phyloP scores from a whole-genome alignment of 2,329 filamentous ascomycete species.

The Calycina marina region DNA sequence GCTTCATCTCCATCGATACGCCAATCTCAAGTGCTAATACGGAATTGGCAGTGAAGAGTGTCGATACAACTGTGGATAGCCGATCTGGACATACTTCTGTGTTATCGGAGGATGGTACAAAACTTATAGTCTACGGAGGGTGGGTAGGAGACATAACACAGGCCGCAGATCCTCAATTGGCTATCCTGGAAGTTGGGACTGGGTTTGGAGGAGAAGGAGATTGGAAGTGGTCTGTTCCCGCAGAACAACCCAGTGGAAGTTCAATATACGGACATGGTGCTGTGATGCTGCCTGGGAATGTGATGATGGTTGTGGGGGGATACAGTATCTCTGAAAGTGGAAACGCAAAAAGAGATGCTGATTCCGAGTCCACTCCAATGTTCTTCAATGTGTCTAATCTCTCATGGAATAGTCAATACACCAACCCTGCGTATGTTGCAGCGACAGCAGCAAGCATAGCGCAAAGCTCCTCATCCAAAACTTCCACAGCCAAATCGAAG shows the following conservation, averaged over 20 bases:
- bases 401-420: constrained; percentile 41
- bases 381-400: constrained; percentile 49
- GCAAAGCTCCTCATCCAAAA: constrained; percentile 17
- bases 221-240: constrained; percentile 58
- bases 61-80: constrained; percentile 38
- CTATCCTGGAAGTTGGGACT: constrained; percentile 58
- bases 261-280: constrained; percentile 51
- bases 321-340: constrained; percentile 31
- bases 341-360: constrained; percentile 26
- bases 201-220: constrained; percentile 56
- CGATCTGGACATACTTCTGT: constrained; percentile 82
- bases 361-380: constrained; percentile 23
- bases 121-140: constrained; percentile 70
- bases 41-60: constrained; percentile 39
- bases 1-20: constrained; percentile 53
- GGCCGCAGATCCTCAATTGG: constrained; percentile 70
- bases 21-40: constrained; percentile 28
- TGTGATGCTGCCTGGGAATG: constrained; percentile 46
- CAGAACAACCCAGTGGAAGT: constrained; percentile 26
- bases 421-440: constrained; percentile 26
- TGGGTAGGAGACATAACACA: constrained; percentile 77
- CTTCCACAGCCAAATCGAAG: constrained; percentile 33
- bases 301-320: constrained; percentile 54
- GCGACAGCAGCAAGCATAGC: constrained; percentile 10
- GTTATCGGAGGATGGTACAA: constrained; percentile 61